Base-by-base conservation (phyloP, 2,329 filamentous ascomycete species). In the Beauveria rudraprayagi region DNA sequence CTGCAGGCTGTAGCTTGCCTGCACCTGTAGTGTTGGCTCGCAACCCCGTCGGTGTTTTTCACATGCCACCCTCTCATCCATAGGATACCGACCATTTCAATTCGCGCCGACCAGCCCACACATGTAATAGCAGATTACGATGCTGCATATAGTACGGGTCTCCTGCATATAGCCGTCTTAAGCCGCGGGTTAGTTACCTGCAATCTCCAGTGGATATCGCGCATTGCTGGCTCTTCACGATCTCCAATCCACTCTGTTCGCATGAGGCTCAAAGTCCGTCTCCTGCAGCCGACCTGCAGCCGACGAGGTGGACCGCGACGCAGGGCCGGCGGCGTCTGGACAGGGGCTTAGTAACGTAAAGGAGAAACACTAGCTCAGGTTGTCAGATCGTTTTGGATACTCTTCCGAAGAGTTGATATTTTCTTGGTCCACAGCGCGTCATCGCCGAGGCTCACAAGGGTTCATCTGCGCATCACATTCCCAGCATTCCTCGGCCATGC, bases 401-500 rank as follows among this genome's bases (percentile, higher is more conserved):
- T 47, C 50, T 60, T 60, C 57, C 57, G 57, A 46, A 50, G 50
- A 55, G 34, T 8, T 43, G 37, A 56, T 37, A 51, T 52, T 61
- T 56, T 61, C 26, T 2, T 46, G 46, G 46, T 61, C 60, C 60
- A 61, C 60, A 53, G 3, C 26, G 14, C 3, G 2, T 37, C 43
- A n/a, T 61, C 59, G 46, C 60, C 60, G 60, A 61, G 60, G 60
- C 19, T 61, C 53, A 56, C 46, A 44, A 56, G 60, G 3, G 10
- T 24, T 14, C 28, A 54, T 51, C 11, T 41, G 37, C 40, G 11
- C 47, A 52, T 59, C 26, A 34, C 24, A 44, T 43, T 52, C 37
- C 56, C 41, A 40, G 24, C 37, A 19, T 30, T 47, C 57, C 57
- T 54, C 57, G 41, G 48, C 19, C 48, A 41, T 46, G 40, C 41